Evolutionary conservation across 805 yeast genomes (phyloP), one percentile per base, ranked within the genome.

Genomic region (Saccharomycopsis fermentans): DNA sequence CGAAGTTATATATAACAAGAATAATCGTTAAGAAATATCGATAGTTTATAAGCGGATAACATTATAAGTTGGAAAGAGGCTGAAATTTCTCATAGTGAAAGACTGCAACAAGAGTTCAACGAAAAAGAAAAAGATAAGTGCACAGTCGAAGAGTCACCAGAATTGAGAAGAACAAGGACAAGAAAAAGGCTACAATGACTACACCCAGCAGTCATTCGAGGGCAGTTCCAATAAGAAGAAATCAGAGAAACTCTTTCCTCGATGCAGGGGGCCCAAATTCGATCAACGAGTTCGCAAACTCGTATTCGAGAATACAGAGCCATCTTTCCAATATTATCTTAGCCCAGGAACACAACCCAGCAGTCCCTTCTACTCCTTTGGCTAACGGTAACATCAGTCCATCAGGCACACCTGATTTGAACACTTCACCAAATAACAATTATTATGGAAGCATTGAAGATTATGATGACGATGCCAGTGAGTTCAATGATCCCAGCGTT

Each of bases 201-300:
- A 21, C 50, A 35, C 56, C 36, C 35, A 26, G 19, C 24, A 16
- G 19, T 16, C 9, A 43, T 43, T 43, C 56, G 4, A 39, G 27
- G 29, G 55, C 50, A 24, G 43, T 54, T 12, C 59, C 59, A 24
- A 52, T 54, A 4, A 51, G 55, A n/a, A 43, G 63, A n/a, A 29
- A 54, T 6, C 59, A 74, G 55, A 59, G 75, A 55, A 60, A 70
- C n/a, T 71, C 74, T 0, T 55, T 72, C 4, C 58, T 73, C 32
- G 75, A 73, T 57, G 61, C 62, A 17, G 76, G 75, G 1, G 77
- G 76, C 1, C 70, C 66, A 8, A 68, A 71, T 56, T 72, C 76
- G 1, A 55, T 72, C 17, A 71, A 68, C 57, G 72, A 71, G 56
- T 73, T 73, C 65, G 74, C 73, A 1, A 67, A 69, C 1, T 71